A percentile compares a stretch with the other conserved stretches of the same genome.
Evolutionary conservation across 164 flowering plant genomes (phyloP).

Genomic region (Annona squamosa): DNA sequence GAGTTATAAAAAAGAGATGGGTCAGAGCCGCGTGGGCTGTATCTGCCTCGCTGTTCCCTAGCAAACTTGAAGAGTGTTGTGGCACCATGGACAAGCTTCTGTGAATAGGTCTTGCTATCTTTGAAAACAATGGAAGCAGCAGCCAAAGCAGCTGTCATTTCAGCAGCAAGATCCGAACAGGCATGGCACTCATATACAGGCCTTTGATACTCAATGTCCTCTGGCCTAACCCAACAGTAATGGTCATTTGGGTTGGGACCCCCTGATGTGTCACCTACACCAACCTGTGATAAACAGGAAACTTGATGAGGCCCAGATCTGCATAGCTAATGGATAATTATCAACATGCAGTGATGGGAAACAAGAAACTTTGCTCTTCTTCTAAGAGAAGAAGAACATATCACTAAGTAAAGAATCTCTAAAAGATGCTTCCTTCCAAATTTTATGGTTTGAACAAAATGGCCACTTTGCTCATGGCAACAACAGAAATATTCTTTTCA

Average conservation of each 20-base stretch:
- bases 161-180: constrained; percentile 94
- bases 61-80: constrained; percentile 66
- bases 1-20: constrained; percentile 73
- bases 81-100: constrained; percentile 94
- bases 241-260: constrained; percentile 72
- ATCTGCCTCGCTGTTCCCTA: constrained; percentile 72
- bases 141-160: constrained; percentile 97
- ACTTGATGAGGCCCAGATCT: background rate
- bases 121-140: constrained; percentile 94
- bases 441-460: too few relatives aligned
- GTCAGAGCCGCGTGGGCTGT: constrained; percentile 56
- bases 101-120: constrained; percentile 83
- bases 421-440: background rate
- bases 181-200: constrained; percentile 53
- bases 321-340: background rate
- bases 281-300: constrained; percentile 41
- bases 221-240: constrained; percentile 96
- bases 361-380: background rate
- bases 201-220: constrained; percentile 77
- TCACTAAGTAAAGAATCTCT: background rate
- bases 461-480: too few relatives aligned
- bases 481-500: too few relatives aligned
- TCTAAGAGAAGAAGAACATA: background rate
- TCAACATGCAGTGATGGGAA: background rate
- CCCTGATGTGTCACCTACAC: constrained; percentile 66